Percentiles rank a stretch among this genome's conserved stretches.
phyloP scores from a whole-genome alignment of 257 asterid genomes.

The Ocimum tenuiflorum region DNA sequence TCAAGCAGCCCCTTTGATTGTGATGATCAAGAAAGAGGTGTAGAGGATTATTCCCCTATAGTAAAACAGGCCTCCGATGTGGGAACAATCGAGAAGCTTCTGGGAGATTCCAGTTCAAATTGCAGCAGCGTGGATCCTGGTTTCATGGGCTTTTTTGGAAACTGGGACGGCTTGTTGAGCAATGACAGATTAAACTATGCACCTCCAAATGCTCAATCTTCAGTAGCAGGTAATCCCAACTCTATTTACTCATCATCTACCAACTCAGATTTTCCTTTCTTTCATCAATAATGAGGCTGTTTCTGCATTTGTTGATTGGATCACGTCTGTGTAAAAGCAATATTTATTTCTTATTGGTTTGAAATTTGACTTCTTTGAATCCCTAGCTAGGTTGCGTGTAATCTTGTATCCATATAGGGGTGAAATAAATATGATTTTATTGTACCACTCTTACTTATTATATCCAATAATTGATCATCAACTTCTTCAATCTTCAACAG shows the following conservation, averaged over 20 bases:
- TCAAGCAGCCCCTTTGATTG: neutral
- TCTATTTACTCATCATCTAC: slow-evolving; percentile 24
- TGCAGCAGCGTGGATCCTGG: slow-evolving; percentile 15
- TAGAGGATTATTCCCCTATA: slow-evolving; percentile 9
- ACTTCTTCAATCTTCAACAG: neutral
- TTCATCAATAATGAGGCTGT: slow-evolving; percentile 19
- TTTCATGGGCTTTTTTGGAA: slow-evolving; percentile 36
- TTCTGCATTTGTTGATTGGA: neutral
- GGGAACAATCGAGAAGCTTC: slow-evolving; percentile 42
- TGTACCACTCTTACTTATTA: neutral
- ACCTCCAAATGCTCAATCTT: slow-evolving; percentile 13
- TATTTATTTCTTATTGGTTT: slow-evolving; percentile 5
- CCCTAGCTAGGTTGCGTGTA: slow-evolving; percentile 20
- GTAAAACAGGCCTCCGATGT: slow-evolving; percentile 28
- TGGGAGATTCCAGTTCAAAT: slow-evolving; percentile 21
- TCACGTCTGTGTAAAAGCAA: neutral
- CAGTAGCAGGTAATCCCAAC: slow-evolving; percentile 28
- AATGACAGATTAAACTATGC: slow-evolving; percentile 11
- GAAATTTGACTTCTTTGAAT: slow-evolving; percentile 4
- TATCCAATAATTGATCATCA: neutral
- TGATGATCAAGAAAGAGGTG: neutral
- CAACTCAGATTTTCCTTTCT: slow-evolving; percentile 27
- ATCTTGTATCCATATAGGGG: slow-evolving; percentile 5
- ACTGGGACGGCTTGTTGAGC: slow-evolving; percentile 40
- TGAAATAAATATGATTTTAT: slow-evolving; percentile 18